Base-by-base conservation (phyloP, 106 monocot genomes). In the Dendrobium officinale region DNA sequence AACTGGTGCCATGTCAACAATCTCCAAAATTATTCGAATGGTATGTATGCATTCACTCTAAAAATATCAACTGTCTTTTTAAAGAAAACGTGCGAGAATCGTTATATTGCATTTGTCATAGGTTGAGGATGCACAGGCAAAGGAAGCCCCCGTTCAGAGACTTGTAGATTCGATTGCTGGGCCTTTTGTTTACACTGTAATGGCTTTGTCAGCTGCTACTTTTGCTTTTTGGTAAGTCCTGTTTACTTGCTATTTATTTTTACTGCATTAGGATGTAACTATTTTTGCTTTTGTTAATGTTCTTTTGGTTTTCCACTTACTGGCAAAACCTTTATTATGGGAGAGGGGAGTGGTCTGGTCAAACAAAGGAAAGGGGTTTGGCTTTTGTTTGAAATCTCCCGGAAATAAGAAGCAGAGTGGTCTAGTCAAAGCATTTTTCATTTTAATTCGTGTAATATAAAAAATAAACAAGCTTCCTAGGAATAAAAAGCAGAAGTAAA, bases 161-260 rank as follows among this genome's bases (percentile, higher is more conserved):
- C 93, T 95, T 78, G 98, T 95, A 74, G 98, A 99, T 95, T 82
- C 81, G 79, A 99, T 99, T 88, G 98, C 98, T 37, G 98, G 98
- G 24, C 95, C 98, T 77, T 99, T 99, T 90, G 98, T 95, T 2
- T 99, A 95, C 82, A 93, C 84, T 83, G 93, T 99, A 76, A 95
- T 99, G 95, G 82, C 86, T 19, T 48, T 95, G 26, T 88, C 98
- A 44, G 92, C 89, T 83, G 90, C 90, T 74, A 99, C 98, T 54
- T 99, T 95, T 90, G 77, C 85, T 49, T 99, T 99, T 79, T 99
- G 98, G 98, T 99, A n/a, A 72, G 80, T 77, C 15, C 67, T 67
- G 11, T 8, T 13, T 40, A 37, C 17, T 55, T 78, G 17, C 58
- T 43, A 9, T 74, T 43, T 74, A 33, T 70, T 70, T 70, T 70